Base-by-base conservation (phyloP, 768 basidiomycete species). In the Kwoniella dendrophila region DNA sequence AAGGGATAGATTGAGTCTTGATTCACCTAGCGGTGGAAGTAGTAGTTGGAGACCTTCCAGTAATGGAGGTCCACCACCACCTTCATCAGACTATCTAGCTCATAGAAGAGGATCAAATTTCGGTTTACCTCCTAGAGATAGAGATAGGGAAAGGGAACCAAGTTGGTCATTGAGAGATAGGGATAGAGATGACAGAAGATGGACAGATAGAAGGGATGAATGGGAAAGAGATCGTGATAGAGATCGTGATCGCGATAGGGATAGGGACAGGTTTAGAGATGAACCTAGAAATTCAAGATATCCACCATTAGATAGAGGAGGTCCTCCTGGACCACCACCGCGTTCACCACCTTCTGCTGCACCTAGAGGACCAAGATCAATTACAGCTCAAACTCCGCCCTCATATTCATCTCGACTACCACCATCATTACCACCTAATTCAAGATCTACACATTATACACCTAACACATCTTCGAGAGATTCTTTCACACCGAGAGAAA, bases 101-200 rank as follows among this genome's bases (percentile, higher is more conserved):
- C 27, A 44, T 16, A 33, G 53, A 36, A 22, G 55, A 24, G 38
- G 33, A 26, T 56, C 54, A 27, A 48, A 55, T 22, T 50, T 55
- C 18, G 36, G 45, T 7, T 34, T 50, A 11, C 36, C 24, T 10
- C 49, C 59, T 11, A 20, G 41, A 33, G 41, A 43, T 20, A 43
- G 41, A 43, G 41, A 43, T 43, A 41, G 56, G 43, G 64, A 66
- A 0, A 53, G 63, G 32, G 56, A 56, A 56, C 38, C 40, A 4
- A 36, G 48, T 22, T 44, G 44, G 33, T 32, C 49, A 16, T n/a
- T n/a, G n/a, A n/a, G n/a, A n/a, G n/a, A n/a, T n/a, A n/a, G n/a
- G n/a, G n/a, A n/a, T n/a, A 58, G 65, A 53, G 65, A 67, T 18
- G 60, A 67, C 36, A n/a, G 60, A 29, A 41, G 55, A 12, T 43